Evolutionary conservation across 768 basidiomycete species (phyloP), one percentile per base, ranked within the genome.

Genomic region (Chalciporus chontae): DNA sequence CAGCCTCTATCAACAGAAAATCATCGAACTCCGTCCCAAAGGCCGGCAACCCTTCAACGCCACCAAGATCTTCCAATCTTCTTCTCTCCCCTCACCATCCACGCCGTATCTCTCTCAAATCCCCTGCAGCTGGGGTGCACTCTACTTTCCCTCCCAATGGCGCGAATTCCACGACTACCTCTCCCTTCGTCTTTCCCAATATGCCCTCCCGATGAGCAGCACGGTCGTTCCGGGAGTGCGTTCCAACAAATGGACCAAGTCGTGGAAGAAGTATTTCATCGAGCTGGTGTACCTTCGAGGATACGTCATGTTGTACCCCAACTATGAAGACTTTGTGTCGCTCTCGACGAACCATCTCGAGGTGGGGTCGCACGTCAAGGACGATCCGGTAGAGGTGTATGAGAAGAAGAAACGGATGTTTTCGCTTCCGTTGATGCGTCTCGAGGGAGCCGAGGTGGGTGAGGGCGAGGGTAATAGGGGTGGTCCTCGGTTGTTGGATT

Each of bases 291-390:
- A 84, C 66, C 75, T 94, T 13, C 81, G 83, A 5, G 89, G 90
- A 3, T 90, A 90, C 67, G 79, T 83, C 45, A 93, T 93, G 91
- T 78, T 94, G 26, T 94, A 94, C 61, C 90, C 91, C 10, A 94
- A 93, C 69, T 93, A 80, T 61, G 76, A 72, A 37, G 74, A 73
- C 39, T 90, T 82, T 58, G 64, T 75, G 32, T 91, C 90, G 24
- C 66, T 94, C 7, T 93, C 92, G 52, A 94, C 90, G n/a, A 94
- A 94, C 65, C 91, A 91, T 60, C 77, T 93, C 47, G 91, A 94
- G 71, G 75, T 82, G 15, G 91, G 91, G 26, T 82, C 84, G 36
- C 91, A 94, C 58, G 88, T 93, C 42, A 80, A 78, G 60, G 73
- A 73, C 39, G 70, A 73, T 18, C 78, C 81, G 15, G 70, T 66